These are phyloP conservation scores for Phytophthora sansomeana DNA, from an alignment of 352 stramenopile species.

Conservation along the genomic window DNA sequence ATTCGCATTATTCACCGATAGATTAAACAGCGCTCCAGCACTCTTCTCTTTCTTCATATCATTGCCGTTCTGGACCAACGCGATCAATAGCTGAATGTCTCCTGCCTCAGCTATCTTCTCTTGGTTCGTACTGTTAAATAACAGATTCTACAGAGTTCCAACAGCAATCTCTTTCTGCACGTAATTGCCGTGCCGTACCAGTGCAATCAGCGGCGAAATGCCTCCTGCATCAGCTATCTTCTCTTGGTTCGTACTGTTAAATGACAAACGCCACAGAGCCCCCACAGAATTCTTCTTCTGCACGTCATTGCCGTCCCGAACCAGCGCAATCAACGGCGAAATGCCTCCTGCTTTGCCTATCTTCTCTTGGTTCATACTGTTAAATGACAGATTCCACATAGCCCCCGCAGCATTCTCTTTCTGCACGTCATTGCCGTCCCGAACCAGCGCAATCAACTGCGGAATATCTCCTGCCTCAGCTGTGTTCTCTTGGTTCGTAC, in stretches of 20 bases:
- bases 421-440: neutral
- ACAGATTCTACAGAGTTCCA: neutral
- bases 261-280: no score
- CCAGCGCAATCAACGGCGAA: slow-evolving; percentile 6
- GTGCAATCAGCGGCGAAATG: neutral
- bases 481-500: neutral
- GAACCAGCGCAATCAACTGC: neutral
- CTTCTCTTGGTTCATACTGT: neutral
- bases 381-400: neutral
- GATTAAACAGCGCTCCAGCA: neutral
- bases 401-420: neutral
- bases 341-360: neutral
- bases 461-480: slow-evolving; percentile 2
- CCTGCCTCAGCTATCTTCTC: no score
- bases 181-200: neutral
- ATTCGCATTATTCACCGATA: neutral
- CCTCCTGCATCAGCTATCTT: neutral
- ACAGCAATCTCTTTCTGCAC: slow-evolving; percentile 6
- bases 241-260: no score
- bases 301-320: neutral
- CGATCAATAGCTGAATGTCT: slow-evolving; percentile 8
- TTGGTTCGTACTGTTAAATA: slow-evolving; percentile 1
- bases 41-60: neutral
- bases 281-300: no score
- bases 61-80: neutral